phyloP scores from a whole-genome alignment of 257 asterid species.

The Eucommia ulmoides region DNA sequence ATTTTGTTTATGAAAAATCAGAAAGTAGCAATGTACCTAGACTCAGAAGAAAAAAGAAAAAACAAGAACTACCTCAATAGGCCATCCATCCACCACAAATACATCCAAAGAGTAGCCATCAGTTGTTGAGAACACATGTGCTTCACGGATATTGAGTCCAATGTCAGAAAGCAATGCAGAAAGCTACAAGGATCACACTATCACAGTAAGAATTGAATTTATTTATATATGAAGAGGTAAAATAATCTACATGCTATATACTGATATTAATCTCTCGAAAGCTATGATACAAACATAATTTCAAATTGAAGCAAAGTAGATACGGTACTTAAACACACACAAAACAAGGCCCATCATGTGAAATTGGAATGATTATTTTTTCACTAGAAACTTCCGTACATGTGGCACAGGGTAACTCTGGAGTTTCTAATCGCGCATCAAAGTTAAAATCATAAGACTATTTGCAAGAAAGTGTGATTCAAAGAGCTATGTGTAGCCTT shows the following conservation, averaged over 20 bases:
- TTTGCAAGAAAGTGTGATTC: background rate
- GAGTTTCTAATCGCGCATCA: background rate
- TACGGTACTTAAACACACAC: background rate
- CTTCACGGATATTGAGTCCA: conserved; percentile 95
- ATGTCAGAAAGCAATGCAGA: conserved; percentile 92
- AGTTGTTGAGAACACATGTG: conserved; percentile 86
- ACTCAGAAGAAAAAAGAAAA: conserved; percentile 1
- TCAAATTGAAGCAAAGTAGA: background rate
- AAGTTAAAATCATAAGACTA: background rate
- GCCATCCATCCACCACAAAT: conserved; percentile 97
- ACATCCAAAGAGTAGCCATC: conserved; percentile 92
- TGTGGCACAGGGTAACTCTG: background rate
- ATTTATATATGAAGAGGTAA: background rate
- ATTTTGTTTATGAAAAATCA: too few relatives aligned
- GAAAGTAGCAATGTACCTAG: background rate
- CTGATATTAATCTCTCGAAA: conserved; percentile 4
- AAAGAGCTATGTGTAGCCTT: too few relatives aligned
- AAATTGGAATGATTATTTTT: background rate
- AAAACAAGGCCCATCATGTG: background rate
- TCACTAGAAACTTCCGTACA: too few relatives aligned
- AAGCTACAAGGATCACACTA: conserved; percentile 41
- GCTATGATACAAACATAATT: background rate
- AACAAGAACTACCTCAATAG: conserved; percentile 50
- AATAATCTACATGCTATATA: background rate
- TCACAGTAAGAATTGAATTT: conserved; percentile 5